A percentile compares a stretch with the other conserved stretches of the same genome.
These are phyloP conservation scores for Tillandsia fasciculata DNA, from an alignment of 176 grass and related monocot genomes.

Conservation along the genomic window DNA sequence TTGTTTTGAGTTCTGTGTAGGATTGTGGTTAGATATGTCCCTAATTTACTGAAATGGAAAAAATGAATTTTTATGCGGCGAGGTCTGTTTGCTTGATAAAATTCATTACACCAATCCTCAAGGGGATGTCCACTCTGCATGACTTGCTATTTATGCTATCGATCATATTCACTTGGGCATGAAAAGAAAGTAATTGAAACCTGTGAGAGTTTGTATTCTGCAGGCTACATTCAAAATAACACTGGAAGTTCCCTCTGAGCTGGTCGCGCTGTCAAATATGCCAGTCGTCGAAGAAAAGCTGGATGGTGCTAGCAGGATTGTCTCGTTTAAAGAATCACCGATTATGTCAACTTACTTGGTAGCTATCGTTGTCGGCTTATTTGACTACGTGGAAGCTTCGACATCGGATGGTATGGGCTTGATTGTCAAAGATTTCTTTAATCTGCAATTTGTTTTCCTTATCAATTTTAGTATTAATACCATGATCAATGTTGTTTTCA, in stretches of 20 bases:
- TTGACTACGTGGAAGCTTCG: conserved; percentile 78
- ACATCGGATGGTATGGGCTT: conserved; percentile 60
- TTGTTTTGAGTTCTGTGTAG: not conserved
- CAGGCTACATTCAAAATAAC: conserved; percentile 91
- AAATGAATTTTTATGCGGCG: not conserved
- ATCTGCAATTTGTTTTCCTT: conserved; percentile 6
- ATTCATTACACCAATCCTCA: not conserved
- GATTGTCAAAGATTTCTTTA: conserved; percentile 18
- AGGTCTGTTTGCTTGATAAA: not conserved
- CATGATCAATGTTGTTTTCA: conserved; percentile 7
- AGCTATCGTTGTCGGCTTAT: conserved; percentile 78
- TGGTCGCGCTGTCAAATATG: conserved; percentile 90
- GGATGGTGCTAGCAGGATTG: conserved; percentile 57
- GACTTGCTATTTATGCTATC: not conserved
- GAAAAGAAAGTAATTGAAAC: not conserved
- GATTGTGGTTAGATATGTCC: not conserved
- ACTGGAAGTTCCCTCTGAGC: conserved; percentile 69
- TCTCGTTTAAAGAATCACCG: conserved; percentile 76
- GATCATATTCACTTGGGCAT: not conserved
- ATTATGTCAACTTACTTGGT: conserved; percentile 98
- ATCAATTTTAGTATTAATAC: conserved; percentile 11
- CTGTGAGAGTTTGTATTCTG: conserved; percentile 10
- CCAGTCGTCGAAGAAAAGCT: conserved; percentile 69
- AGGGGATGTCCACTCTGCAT: not conserved
- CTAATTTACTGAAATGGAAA: not conserved